Evolutionary conservation across 148 eudicot species (phyloP).

Genomic region (Nepenthes gracilis): DNA sequence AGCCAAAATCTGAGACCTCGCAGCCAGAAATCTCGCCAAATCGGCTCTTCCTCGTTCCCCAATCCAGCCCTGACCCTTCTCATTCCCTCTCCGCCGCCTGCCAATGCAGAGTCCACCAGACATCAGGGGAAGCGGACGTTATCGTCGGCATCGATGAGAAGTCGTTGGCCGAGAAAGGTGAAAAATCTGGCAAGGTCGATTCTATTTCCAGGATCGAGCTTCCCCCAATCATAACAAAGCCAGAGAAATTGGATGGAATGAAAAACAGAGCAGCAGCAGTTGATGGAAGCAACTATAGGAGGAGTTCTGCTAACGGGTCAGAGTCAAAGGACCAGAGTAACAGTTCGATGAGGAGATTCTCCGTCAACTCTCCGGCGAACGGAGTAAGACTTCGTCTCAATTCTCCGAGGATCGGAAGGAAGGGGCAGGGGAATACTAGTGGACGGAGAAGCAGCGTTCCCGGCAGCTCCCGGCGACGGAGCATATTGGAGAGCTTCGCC

Average conservation of each 20-base stretch:
- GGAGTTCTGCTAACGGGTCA: no score
- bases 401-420: not conserved
- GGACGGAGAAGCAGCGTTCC: not conserved
- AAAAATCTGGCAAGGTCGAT: not conserved
- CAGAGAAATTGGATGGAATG: not conserved
- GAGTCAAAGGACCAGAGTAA: no score
- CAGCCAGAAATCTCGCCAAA: no score
- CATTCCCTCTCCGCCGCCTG: not conserved
- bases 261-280: not conserved
- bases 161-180: not conserved
- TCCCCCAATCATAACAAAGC: not conserved
- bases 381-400: not conserved
- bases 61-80: no score
- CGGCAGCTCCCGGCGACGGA: not conserved
- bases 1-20: not conserved
- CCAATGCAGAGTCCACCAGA: not conserved
- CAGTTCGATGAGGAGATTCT: not conserved
- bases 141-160: not conserved
- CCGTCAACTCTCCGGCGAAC: not conserved
- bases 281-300: not conserved
- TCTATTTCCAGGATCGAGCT: not conserved
- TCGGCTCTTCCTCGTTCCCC: no score
- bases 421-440: not conserved
- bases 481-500: slow-evolving; percentile 21
- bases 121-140: not conserved